Evolutionary conservation across 2,329 filamentous ascomycete genomes (phyloP).

Genomic region (Sporothrix schenckii): DNA sequence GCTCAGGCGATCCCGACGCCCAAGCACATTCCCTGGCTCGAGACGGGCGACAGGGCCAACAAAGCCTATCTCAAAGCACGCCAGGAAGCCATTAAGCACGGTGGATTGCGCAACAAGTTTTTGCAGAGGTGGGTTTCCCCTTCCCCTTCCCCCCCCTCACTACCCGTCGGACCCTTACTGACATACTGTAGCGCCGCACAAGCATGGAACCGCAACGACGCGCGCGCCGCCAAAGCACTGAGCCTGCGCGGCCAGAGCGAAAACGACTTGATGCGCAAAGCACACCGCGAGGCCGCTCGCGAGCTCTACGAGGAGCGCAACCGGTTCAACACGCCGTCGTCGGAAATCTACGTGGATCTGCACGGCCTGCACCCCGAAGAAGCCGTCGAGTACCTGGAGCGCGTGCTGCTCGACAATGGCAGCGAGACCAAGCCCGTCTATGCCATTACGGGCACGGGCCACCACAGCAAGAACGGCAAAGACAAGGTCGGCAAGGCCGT

Average conservation of each 20-base stretch:
- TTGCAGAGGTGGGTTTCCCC: conserved; percentile 70
- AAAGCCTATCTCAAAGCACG: conserved; percentile 93
- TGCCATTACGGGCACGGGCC: conserved; percentile 93
- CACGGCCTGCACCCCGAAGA: conserved; percentile 99
- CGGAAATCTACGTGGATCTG: conserved; percentile 89
- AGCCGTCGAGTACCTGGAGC: conserved; percentile 90
- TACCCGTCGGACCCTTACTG: neutral
- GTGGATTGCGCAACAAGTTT: conserved; percentile 94
- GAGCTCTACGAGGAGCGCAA: conserved; percentile 94
- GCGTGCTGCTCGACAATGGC: conserved; percentile 80
- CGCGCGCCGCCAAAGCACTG: conserved; percentile 90
- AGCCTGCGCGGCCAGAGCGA: conserved; percentile 94
- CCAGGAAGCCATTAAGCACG: conserved; percentile 95
- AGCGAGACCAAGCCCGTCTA: conserved; percentile 77
- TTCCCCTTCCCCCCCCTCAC: too few relatives aligned
- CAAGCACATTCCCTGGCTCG: conserved; percentile 93
- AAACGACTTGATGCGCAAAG: conserved; percentile 96
- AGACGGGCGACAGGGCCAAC: conserved; percentile 88
- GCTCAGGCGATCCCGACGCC: conserved; percentile 84
- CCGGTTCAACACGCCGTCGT: conserved; percentile 52
- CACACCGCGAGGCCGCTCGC: conserved; percentile 88
- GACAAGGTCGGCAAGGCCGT: conserved; percentile 97
- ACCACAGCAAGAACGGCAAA: conserved; percentile 98
- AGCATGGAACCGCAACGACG: conserved; percentile 98
- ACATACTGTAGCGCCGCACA: conserved; percentile 69